Evolutionary conservation across 768 basidiomycete genomes (phyloP), one percentile per base, ranked within the genome.

Genomic region (Xerocomellus chrysenteron): DNA sequence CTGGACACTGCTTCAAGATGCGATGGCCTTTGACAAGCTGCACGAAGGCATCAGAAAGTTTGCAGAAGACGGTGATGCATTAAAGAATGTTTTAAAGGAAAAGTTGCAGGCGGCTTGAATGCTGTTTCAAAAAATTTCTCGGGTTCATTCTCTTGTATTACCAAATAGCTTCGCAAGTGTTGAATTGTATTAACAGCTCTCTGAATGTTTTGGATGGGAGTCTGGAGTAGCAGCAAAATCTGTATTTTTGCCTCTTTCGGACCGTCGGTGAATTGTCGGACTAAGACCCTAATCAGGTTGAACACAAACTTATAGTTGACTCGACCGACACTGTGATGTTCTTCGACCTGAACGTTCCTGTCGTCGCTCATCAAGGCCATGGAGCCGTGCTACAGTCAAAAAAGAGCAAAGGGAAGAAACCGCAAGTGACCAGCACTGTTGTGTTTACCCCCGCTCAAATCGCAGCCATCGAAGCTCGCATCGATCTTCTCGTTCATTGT

Each of bases 41-140:
- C 92, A 95, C 73, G 92, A 96, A 78, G 95, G 95, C 69, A 97
- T 98, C 79, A 86, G 84, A 78, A 96, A 94, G 77, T 98, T 98
- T 74, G 94, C 92, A 49, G 92, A 90, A 75, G 95, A 97, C 66
- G 92, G 92, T 60, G 81, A 84, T 66, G 81, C 88, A 16, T 83
- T 97, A 75, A 96, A 94, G 83, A 74, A 78, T 37, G 73, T 93
- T 57, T 80, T 98, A 70, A 85, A 79, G 76, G 70, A 83, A 74
- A 88, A 87, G 74, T 69, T 90, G 47, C 55, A 35, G 19, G 53
- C 44, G 5, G 50, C 50, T 48, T 61, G 55, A 61, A 19, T 3
- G 36, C 5, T 16, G 14, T 32, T 37, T 48, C 16, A 19, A 17
- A 32, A 8, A 10, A 16, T 19, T 19, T 30, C 3, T 24, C 9